Base-by-base conservation (phyloP, 306 rosid genomes). In the Carpinus fangiana region DNA sequence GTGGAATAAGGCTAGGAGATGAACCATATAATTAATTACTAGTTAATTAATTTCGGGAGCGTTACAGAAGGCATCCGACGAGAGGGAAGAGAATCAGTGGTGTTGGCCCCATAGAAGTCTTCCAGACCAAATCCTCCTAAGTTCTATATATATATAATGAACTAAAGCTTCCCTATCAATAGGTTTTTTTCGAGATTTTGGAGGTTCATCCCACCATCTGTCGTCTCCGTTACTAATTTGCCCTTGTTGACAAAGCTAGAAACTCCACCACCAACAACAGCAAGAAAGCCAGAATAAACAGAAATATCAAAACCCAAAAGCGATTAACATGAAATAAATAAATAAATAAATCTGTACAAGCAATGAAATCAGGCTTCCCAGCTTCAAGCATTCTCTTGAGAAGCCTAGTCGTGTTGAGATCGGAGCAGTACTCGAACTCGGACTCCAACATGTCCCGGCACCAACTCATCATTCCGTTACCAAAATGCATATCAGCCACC, bases 401-500 rank as follows among this genome's bases (percentile, higher is more conserved):
- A 55, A 94, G 92, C 0, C 36, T 71, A 18, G 93, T 92, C 41
- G 98, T 86, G 67, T 94, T 94, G 48, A 88, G 97, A 90, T 94
- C 97, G 50, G 97, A 89, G 72, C 98, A 94, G 36, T 81, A 68
- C 14, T 72, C 51, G 77, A 94, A 89, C 77, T 92, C 89, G 8
- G 94, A 88, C 46, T 85, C 84, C 79, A 86, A 67, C 75, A 90
- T 91, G 66, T 94, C 98, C 20, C 91, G 89, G 81, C 98, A 94
- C 20, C 92, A 83, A 5, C 87, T 85, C 18, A 82, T 17, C 12
- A 50, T 77, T 76, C 98, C 98, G 53, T 36, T 87, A 26, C 90
- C 98, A 31, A 57, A 91, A 84, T 95, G 98, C 97, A 95, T 87
- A 84, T 95, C 98, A n/a, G 98, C 97, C 23, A 94, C 94, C 97